Evolutionary conservation across 2,329 filamentous ascomycete genomes (phyloP), one percentile per base, ranked within the genome.

Genomic region (Aureobasidium zeae): DNA sequence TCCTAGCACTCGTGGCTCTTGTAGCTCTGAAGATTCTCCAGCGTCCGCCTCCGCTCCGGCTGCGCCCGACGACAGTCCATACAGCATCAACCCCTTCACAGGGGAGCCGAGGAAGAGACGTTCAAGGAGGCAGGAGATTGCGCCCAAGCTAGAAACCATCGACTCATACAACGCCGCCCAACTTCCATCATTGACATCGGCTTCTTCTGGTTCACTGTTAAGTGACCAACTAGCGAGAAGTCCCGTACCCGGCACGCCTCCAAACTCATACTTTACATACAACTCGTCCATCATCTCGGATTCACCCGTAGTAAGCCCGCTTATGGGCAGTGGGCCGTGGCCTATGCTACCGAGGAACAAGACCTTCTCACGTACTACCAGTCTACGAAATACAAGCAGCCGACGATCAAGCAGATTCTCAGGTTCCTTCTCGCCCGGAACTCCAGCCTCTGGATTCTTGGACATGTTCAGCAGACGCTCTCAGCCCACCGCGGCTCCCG

Each of bases 371-470:
- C 25, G 44, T 45, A 17, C 56, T 55, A 19, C 33, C n/a, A 61
- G 60, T 44, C 22, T 60, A n/a, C 52, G 60, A n/a, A 53, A 57
- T 38, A 49, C 53, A 13, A 63, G 59, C 46, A 63, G 59, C 46
- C 60, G 64, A 11, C 58, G 63, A 25, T 72, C 70, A 11, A 65
- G 65, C 20, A 67, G 71, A 17, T 74, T 73, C 4, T 70, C 67
- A 16, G 70, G 60, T 58, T n/a, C n/a, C n/a, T n/a, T n/a, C n/a
- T 63, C 63, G 17, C 72, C 70, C 44, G 74, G 73, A 56, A 78
- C 75, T 5, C 74, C 74, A 1, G 75, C 75, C 10, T 72, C 71
- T 33, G 70, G 69, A 13, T 79, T 76, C 50, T 62, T 79, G 17
- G 72, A 72, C n/a, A 67, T 70, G 53, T 77, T 70, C 63, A 66